Evolutionary conservation across 306 rosid species (phyloP).

Genomic region (Citrullus amarus): DNA sequence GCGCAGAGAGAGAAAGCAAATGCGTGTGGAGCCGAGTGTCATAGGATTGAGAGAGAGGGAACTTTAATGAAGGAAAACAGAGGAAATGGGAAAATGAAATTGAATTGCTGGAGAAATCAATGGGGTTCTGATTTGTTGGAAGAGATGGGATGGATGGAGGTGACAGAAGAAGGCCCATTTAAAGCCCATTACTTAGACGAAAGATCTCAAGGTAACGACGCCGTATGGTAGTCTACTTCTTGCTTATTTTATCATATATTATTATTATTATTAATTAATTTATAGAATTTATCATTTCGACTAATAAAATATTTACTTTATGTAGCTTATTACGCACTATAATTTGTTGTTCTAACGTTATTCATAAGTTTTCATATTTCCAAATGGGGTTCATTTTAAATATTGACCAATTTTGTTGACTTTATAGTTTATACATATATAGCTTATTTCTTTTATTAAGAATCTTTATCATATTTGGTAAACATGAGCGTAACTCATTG

Average conservation of each 20-base stretch:
- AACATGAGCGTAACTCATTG: too few relatives aligned
- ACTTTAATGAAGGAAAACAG: neutral
- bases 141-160: neutral
- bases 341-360: too few relatives aligned
- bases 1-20: neutral
- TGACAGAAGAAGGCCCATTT: neutral
- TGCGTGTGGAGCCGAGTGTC: neutral
- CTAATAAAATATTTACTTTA: too few relatives aligned
- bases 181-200: neutral
- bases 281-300: too few relatives aligned
- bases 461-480: too few relatives aligned
- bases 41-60: neutral
- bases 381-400: too few relatives aligned
- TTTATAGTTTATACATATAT: too few relatives aligned
- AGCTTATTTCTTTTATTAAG: too few relatives aligned
- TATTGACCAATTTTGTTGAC: too few relatives aligned
- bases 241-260: neutral
- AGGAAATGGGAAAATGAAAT: neutral
- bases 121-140: neutral
- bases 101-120: neutral
- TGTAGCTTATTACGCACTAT: too few relatives aligned
- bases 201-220: neutral
- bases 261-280: too few relatives aligned
- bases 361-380: too few relatives aligned
- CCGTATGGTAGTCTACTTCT: neutral